Evolutionary conservation across 805 yeast species (phyloP).

Genomic region (Saturnispora serradocipensis): DNA sequence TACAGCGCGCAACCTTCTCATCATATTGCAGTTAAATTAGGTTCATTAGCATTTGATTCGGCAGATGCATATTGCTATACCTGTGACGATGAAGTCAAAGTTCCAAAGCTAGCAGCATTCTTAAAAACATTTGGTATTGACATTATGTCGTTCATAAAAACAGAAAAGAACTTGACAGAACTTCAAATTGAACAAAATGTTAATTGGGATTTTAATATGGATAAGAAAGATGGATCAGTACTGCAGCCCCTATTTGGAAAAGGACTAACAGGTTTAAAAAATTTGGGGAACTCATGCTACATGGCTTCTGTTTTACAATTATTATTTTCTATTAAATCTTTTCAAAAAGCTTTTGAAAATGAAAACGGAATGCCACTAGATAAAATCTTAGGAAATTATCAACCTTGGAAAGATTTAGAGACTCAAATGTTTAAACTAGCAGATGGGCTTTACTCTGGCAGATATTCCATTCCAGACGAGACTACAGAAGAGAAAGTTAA

Average conservation of each 20-base stretch:
- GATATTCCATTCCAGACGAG: constrained; percentile 56
- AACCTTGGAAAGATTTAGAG: constrained; percentile 57
- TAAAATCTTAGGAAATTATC: constrained; percentile 25
- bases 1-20: constrained; percentile 46
- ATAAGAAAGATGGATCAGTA: constrained; percentile 57
- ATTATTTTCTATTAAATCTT: constrained; percentile 39
- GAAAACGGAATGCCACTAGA: constrained; percentile 28
- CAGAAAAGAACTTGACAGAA: constrained; percentile 84
- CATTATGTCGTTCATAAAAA: constrained; percentile 44
- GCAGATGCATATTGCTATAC: constrained; percentile 85
- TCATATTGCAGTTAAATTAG: constrained; percentile 81
- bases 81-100: constrained; percentile 83
- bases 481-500: constrained; percentile 31
- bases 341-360: constrained; percentile 32
- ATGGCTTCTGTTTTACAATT: constrained; percentile 73
- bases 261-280: constrained; percentile 75
- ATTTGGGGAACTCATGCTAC: constrained; percentile 91
- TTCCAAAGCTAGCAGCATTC: constrained; percentile 43
- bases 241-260: constrained; percentile 63
- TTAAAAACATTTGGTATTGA: constrained; percentile 62
- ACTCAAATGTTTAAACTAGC: constrained; percentile 72
- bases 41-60: constrained; percentile 71
- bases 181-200: constrained; percentile 87
- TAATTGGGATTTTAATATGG: constrained; percentile 87
- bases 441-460: constrained; percentile 69